phyloP scores from a whole-genome alignment of 2,329 filamentous ascomycete species.

The Pestalotiopsis sp. region DNA sequence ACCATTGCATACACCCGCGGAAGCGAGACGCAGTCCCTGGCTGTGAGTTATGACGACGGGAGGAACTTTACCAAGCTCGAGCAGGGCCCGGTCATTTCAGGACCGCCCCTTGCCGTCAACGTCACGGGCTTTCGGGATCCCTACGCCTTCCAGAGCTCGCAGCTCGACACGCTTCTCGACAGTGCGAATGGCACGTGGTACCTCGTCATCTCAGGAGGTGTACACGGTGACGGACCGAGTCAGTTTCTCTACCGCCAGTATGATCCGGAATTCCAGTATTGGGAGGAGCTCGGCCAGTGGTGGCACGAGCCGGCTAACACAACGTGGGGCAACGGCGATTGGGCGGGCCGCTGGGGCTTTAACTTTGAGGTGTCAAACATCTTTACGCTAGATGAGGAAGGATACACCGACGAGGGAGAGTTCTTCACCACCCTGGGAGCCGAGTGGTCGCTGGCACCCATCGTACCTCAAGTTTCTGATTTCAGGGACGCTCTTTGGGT shows the following conservation, averaged over 20 bases:
- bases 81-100: constrained; percentile 38
- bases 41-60: constrained; percentile 35
- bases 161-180: constrained; percentile 35
- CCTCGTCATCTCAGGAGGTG: constrained; percentile 38
- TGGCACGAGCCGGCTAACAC: constrained; percentile 40
- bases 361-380: constrained; percentile 48
- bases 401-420: constrained; percentile 40
- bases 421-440: constrained; percentile 41
- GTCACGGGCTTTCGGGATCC: constrained; percentile 46
- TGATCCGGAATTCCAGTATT: constrained; percentile 37
- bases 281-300: constrained; percentile 33
- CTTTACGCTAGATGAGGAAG: constrained; percentile 39
- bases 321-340: constrained; percentile 34
- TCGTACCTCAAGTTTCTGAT: constrained; percentile 38
- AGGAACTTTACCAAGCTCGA: constrained; percentile 39
- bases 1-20: constrained; percentile 45
- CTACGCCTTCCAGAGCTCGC: constrained; percentile 39
- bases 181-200: constrained; percentile 38
- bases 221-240: constrained; percentile 37
- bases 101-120: constrained; percentile 38
- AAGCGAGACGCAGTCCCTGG: constrained; percentile 46
- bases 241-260: constrained; percentile 42
- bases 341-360: constrained; percentile 40
- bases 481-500: constrained; percentile 44
- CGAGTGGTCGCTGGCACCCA: constrained; percentile 43